These are phyloP conservation scores for Backusella parvicylindrica DNA, from an alignment of 192 early-diverging fungal genomes.

Conservation along the genomic window DNA sequence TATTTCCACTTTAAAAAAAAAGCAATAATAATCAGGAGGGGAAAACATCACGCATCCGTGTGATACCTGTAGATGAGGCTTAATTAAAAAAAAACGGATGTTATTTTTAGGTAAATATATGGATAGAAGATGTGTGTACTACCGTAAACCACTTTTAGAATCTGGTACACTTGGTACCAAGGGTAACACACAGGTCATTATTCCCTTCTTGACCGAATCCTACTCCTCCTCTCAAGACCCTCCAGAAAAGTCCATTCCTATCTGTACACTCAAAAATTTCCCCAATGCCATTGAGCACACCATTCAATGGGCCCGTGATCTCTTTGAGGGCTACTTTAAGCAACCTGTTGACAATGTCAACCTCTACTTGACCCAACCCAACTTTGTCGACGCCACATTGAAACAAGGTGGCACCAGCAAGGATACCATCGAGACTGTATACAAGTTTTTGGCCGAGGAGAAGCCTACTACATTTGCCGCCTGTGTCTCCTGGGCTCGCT, in stretches of 20 bases:
- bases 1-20: too few species aligned
- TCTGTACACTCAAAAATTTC: conserved; percentile 89
- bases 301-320: conserved; percentile 94
- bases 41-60: background rate
- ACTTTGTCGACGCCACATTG: conserved; percentile 72
- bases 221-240: conserved; percentile 98
- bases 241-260: conserved; percentile 91
- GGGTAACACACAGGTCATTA: conserved; percentile 98
- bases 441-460: conserved; percentile 69
- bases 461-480: conserved; percentile 87
- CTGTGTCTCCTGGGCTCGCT: conserved; percentile 90
- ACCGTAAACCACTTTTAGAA: conserved; percentile 91
- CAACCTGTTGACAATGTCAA: conserved; percentile 95
- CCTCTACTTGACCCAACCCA: conserved; percentile 81
- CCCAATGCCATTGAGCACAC: conserved; percentile 86
- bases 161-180: conserved; percentile 99
- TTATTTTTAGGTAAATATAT: conserved; percentile 67
- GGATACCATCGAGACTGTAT: conserved; percentile 75
- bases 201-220: conserved; percentile 95
- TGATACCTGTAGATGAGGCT: background rate
- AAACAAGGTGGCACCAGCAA: conserved; percentile 78
- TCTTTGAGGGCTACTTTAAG: conserved; percentile 92
- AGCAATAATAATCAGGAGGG: background rate
- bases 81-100: background rate
- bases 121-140: conserved; percentile 96